Base-by-base conservation (phyloP, 2,329 filamentous ascomycete species). In the Fusarium sterilihyphosum region DNA sequence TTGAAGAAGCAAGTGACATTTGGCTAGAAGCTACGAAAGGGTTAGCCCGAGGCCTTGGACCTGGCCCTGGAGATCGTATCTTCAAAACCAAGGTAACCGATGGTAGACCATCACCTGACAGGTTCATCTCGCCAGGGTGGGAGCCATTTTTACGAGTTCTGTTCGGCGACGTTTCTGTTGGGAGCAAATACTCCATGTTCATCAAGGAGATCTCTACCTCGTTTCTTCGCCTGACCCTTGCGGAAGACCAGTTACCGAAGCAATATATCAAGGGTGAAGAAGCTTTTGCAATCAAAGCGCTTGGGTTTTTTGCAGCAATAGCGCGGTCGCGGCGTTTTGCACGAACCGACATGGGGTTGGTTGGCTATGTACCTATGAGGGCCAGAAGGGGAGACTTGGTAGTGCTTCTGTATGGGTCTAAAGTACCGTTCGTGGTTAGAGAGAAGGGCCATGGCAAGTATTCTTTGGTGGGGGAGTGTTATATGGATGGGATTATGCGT, bases 161-260 rank as follows among this genome's bases (percentile, higher is more conserved):
- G 0, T n/a, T 52, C 0, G 41, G 31, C 6, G 41, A 50, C 3
- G 0, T 38, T 0, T 29, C 31, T 8, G 1, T 59, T 0, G 41
- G 41, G 1, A 20, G 24, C 11, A 50, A 5, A 3, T 37, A 3
- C 3, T 52, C 57, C 3, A 10, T 12, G 1, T 2, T 37, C 1
- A 1, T 59, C 4, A 59, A 5, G 3, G 14, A 37, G 5, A 20
- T 52, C 12, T 20, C 11, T 1, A 26, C 59, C 0, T 61, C 37
- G 0, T 61, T 61, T 16, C 5, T 61, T 18, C 47, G 37, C 4
- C 0, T 61, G 3, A 41, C 46, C 16, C 29, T 61, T 40, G 12
- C 10, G 3, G 46, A 12, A 14, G 26, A 54, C 7, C 0, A 6
- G 11, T 5, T 59, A 2, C 33, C 24, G 7, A 7, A 18, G 13